Evolutionary conservation across 2,329 filamentous ascomycete species (phyloP).

Genomic region (Nakataea oryzae): DNA sequence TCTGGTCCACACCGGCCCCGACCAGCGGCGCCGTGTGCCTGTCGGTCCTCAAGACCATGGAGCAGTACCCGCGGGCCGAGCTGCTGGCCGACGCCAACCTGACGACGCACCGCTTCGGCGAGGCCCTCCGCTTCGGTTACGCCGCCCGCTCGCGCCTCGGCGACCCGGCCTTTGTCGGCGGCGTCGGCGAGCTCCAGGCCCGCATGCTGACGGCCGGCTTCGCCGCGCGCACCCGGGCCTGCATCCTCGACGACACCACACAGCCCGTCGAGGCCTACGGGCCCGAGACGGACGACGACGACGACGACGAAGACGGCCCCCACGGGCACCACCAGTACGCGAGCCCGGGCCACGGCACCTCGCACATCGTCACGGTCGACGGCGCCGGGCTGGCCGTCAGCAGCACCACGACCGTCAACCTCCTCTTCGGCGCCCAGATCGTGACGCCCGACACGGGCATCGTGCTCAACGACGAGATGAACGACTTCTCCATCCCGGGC

Average conservation of each 20-base stretch:
- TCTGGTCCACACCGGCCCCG: constrained; percentile 63
- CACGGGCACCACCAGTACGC: constrained; percentile 4
- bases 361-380: constrained; percentile 65
- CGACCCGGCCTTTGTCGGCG: constrained; percentile 65
- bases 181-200: constrained; percentile 52
- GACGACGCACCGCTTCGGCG: constrained; percentile 72
- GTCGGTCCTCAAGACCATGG: constrained; percentile 70
- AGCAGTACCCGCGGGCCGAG: constrained; percentile 57
- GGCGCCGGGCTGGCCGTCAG: constrained; percentile 63
- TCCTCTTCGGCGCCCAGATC: constrained; percentile 70
- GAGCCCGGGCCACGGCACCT: constrained; percentile 48
- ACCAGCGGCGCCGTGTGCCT: constrained; percentile 69
- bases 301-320: constrained; percentile 37
- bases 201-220: constrained; percentile 54
- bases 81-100: constrained; percentile 42
- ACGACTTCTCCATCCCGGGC: constrained; percentile 80
- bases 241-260: constrained; percentile 63
- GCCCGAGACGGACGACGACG: constrained; percentile 52
- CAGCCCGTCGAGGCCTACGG: constrained; percentile 67
- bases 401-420: constrained; percentile 79
- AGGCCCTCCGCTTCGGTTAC: constrained; percentile 86
- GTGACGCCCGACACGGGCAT: constrained; percentile 76
- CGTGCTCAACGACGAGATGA: constrained; percentile 63
- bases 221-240: constrained; percentile 47
- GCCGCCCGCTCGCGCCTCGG: constrained; percentile 69